Evolutionary conservation across 768 basidiomycete species (phyloP).

Genomic region (Gymnopilus dilepis): DNA sequence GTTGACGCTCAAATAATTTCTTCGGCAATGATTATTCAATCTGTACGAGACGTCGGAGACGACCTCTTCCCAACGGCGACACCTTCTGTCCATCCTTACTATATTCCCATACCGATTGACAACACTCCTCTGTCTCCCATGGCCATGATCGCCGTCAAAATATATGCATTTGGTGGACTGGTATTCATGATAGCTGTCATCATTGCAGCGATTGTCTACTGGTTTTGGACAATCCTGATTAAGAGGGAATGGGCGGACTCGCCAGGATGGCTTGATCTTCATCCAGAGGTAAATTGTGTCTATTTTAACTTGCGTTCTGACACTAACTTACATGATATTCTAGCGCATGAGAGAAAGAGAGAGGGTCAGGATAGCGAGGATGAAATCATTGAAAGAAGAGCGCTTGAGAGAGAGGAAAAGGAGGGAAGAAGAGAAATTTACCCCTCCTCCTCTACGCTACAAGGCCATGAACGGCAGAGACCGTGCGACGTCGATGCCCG

Average conservation of each 20-base stretch:
- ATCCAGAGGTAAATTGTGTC: constrained; percentile 29
- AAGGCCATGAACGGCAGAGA: constrained; percentile 9
- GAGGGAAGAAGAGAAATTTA: constrained; percentile 21
- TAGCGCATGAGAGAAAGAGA: constrained; percentile 31
- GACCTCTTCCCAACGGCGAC: constrained; percentile 4
- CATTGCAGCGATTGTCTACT: constrained; percentile 28
- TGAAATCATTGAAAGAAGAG: constrained; percentile 26
- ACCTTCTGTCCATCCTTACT: neutral
- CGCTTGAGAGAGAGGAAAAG: constrained; percentile 15
- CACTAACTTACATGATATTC: neutral
- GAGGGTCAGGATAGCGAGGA: constrained; percentile 24
- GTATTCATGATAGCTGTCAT: constrained; percentile 31
- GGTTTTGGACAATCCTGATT: constrained; percentile 32
- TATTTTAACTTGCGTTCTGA: neutral
- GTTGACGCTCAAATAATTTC: neutral
- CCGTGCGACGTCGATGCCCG: constrained; percentile 13
- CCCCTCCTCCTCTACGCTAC: constrained; percentile 24
- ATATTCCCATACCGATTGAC: constrained; percentile 13
- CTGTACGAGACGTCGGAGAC: neutral
- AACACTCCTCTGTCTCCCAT: constrained; percentile 22
- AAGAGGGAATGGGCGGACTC: constrained; percentile 31
- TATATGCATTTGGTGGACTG: constrained; percentile 37
- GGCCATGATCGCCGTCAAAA: constrained; percentile 30
- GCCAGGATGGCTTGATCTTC: constrained; percentile 31
- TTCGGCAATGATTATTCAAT: neutral